Percentiles rank a stretch among this genome's conserved stretches.
These are phyloP conservation scores for Coccinonectria pachysandricola DNA, from an alignment of 2,329 filamentous ascomycete genomes.

Conservation along the genomic window DNA sequence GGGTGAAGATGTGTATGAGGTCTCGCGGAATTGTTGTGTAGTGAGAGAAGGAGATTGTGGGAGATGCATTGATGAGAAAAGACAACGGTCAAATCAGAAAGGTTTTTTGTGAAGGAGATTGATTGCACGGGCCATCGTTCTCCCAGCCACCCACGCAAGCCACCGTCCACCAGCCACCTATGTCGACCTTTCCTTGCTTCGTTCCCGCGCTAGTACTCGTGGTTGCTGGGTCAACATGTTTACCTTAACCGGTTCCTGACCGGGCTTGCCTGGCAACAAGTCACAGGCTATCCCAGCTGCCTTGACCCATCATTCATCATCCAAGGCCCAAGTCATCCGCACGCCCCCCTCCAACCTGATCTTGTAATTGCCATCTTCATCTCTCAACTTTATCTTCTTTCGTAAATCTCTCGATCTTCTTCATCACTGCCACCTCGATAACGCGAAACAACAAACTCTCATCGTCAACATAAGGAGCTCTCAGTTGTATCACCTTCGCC, in stretches of 20 bases:
- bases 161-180: no score
- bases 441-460: no score
- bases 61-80: slow-evolving; percentile 1
- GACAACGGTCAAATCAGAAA: slow-evolving; percentile 6
- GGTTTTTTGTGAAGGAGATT: slow-evolving; percentile 12
- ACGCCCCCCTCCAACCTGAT: slow-evolving; percentile 6
- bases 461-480: no score
- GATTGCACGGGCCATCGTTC: slow-evolving; percentile 14
- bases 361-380: neutral
- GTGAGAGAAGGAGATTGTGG: neutral
- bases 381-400: slow-evolving; percentile 1
- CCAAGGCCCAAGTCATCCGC: no score
- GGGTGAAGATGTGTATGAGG: no score
- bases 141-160: no score
- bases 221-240: slow-evolving; percentile 28
- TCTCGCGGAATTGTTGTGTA: neutral
- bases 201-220: no score
- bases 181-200: no score
- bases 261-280: slow-evolving; percentile 15
- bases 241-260: no score
- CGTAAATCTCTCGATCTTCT: slow-evolving; percentile 1
- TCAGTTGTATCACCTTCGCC: no score
- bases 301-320: neutral
- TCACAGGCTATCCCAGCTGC: neutral
- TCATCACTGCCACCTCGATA: no score